A percentile compares a stretch with the other conserved stretches of the same genome.
Evolutionary conservation across 164 flowering plant species (phyloP).

Genomic region (Magnolia kwangsiensis): DNA sequence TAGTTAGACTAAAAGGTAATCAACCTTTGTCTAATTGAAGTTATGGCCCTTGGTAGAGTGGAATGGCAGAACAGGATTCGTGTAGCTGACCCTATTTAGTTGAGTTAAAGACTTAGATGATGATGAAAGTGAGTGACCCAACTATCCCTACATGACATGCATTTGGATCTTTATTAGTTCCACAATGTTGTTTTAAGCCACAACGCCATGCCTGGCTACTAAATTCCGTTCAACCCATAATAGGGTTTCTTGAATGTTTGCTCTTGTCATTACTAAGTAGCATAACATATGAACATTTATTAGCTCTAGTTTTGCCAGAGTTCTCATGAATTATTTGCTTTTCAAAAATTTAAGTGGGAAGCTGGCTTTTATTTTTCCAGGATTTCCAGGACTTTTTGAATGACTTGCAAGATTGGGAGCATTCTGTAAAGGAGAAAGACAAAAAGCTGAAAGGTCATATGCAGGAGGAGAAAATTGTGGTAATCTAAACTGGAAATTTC

Average conservation of each 20-base stretch:
- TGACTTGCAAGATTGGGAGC: slow-evolving; percentile 89
- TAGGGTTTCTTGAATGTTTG: neutral
- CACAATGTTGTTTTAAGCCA: too few relatives aligned
- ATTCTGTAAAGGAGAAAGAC: slow-evolving; percentile 55
- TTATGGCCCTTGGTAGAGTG: too few relatives aligned
- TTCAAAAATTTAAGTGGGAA: neutral
- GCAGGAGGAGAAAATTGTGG: slow-evolving; percentile 31
- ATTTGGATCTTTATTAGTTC: too few relatives aligned
- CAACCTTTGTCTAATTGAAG: too few relatives aligned
- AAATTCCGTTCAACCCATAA: neutral
- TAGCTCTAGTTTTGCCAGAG: neutral
- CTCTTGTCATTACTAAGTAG: neutral
- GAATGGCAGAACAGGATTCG: too few relatives aligned
- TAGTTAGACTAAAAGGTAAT: too few relatives aligned
- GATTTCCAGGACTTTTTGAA: slow-evolving; percentile 76
- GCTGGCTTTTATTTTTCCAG: slow-evolving; percentile 29
- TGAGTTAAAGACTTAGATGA: too few relatives aligned
- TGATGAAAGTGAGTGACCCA: too few relatives aligned
- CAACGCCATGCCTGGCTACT: too few relatives aligned
- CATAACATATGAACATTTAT: neutral
- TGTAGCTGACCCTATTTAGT: too few relatives aligned
- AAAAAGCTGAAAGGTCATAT: slow-evolving; percentile 46
- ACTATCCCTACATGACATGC: too few relatives aligned
- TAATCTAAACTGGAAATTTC: slow-evolving; percentile 3
- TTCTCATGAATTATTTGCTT: neutral